Conservation (phyloP, 2,329 filamentous ascomycete species). For the Fusarium globosum region DNA sequence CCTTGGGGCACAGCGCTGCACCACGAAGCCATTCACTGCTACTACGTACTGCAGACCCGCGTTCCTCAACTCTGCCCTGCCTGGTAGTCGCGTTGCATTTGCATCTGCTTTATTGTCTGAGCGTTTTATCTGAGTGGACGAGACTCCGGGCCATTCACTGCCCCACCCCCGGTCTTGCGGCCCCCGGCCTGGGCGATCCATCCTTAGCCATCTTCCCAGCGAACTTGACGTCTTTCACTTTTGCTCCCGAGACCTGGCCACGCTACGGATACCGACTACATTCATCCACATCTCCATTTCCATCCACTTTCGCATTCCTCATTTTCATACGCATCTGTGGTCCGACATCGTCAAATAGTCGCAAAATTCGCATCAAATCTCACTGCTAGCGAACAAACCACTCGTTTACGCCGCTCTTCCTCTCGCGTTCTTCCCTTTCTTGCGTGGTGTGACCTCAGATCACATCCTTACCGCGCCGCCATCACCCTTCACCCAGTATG, state of each 20-base stretch:
- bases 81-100: slow-evolving; percentile 35
- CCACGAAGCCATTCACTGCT: slow-evolving; percentile 2
- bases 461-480: slow-evolving; percentile 34
- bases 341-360: slow-evolving; percentile 19
- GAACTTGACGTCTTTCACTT: slow-evolving; percentile 48
- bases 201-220: slow-evolving; percentile 35
- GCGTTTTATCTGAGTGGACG: slow-evolving; percentile 42
- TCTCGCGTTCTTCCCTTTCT: slow-evolving; percentile 21
- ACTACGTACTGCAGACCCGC: background rate
- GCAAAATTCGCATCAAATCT: slow-evolving; percentile 13
- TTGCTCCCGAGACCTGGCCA: slow-evolving; percentile 42
- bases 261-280: slow-evolving; percentile 30
- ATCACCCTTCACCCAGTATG: slow-evolving; percentile 42
- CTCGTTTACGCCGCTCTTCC: slow-evolving; percentile 16
- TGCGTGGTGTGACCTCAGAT: slow-evolving; percentile 44
- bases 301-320: slow-evolving; percentile 28
- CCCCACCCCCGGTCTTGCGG: slow-evolving; percentile 45
- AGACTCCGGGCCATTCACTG: slow-evolving; percentile 35
- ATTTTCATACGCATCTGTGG: slow-evolving; percentile 34
- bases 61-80: slow-evolving; percentile 14
- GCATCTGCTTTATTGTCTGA: slow-evolving; percentile 36
- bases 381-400: slow-evolving; percentile 36
- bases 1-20: background rate
- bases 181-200: slow-evolving; percentile 43
- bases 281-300: slow-evolving; percentile 29